These are phyloP conservation scores for Eucalyptus globulus DNA, from an alignment of 345 rosid genomes.

Conservation along the genomic window DNA sequence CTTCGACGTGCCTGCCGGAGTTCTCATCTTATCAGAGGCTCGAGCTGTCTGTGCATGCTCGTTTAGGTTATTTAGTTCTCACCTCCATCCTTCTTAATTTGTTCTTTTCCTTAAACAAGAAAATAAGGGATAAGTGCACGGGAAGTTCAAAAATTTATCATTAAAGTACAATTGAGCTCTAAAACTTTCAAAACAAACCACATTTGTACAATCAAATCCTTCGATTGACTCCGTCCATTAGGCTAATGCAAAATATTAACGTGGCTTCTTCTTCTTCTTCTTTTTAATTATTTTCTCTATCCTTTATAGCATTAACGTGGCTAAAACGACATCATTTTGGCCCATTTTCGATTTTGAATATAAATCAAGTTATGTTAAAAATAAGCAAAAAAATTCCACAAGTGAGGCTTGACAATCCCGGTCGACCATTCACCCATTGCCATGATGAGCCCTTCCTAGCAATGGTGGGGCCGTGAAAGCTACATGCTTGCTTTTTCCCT, in stretches of 20 bases:
- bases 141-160: too few relatives aligned
- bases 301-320: not conserved
- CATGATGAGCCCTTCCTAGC: not conserved
- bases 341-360: too few relatives aligned
- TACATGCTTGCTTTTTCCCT: not conserved
- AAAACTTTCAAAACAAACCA: too few relatives aligned
- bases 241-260: not conserved
- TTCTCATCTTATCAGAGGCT: not conserved
- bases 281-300: too few relatives aligned
- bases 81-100: not conserved
- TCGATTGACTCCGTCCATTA: not conserved
- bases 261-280: too few relatives aligned
- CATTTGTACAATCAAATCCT: fast-evolving
- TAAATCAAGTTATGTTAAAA: too few relatives aligned
- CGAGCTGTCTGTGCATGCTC: not conserved
- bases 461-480: not conserved
- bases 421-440: not conserved
- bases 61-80: not conserved
- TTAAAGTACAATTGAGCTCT: fast-evolving
- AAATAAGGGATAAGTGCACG: not conserved
- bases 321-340: not conserved
- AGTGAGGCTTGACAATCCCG: not conserved
- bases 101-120: not conserved
- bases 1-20: not conserved
- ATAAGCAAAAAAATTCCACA: not conserved